Percentiles rank a stretch among this genome's conserved stretches.
Conservation (phyloP, 2,329 filamentous ascomycete species). For the Penicillium freii region DNA sequence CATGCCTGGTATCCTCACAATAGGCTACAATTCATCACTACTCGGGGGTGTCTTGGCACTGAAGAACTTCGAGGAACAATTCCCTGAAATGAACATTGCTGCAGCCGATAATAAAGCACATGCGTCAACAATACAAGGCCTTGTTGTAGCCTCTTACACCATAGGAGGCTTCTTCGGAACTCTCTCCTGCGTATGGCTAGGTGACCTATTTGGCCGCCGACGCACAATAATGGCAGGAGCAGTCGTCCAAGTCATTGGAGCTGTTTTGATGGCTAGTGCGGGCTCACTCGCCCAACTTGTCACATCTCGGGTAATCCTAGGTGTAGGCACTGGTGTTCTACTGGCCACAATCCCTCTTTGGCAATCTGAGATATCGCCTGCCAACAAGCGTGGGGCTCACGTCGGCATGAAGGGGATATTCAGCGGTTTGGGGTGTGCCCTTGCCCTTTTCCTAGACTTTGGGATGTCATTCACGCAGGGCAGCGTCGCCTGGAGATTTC, state of each 20-base stretch:
- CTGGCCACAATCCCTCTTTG: conserved; percentile 24
- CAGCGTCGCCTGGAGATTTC: conserved; percentile 21
- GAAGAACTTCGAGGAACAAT: conserved; percentile 18
- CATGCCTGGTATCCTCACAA: conserved; percentile 22
- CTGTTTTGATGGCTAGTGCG: conserved; percentile 16
- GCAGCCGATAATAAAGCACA: conserved; percentile 9
- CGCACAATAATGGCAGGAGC: conserved; percentile 22
- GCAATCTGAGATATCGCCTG: conserved; percentile 23
- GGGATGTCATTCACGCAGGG: conserved; percentile 21
- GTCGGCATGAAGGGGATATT: conserved; percentile 24
- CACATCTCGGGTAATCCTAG: conserved; percentile 14
- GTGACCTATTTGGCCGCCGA: conserved; percentile 22
- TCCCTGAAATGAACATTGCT: conserved; percentile 19
- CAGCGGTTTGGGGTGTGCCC: conserved; percentile 19
- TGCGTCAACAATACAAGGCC: conserved; percentile 21
- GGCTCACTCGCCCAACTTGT: conserved; percentile 16
- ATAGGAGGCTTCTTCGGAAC: conserved; percentile 22
- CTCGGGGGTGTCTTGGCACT: conserved; percentile 21
- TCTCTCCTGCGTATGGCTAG: conserved; percentile 22
- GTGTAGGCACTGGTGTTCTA: conserved; percentile 17
- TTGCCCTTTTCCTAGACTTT: conserved; percentile 22
- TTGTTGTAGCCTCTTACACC: conserved; percentile 19
- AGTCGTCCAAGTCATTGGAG: conserved; percentile 16
- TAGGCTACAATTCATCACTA: conserved; percentile 23
- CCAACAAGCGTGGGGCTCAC: conserved; percentile 21